Base-by-base conservation (phyloP, 2,329 filamentous ascomycete species). In the Herpotrichia juniperi region DNA sequence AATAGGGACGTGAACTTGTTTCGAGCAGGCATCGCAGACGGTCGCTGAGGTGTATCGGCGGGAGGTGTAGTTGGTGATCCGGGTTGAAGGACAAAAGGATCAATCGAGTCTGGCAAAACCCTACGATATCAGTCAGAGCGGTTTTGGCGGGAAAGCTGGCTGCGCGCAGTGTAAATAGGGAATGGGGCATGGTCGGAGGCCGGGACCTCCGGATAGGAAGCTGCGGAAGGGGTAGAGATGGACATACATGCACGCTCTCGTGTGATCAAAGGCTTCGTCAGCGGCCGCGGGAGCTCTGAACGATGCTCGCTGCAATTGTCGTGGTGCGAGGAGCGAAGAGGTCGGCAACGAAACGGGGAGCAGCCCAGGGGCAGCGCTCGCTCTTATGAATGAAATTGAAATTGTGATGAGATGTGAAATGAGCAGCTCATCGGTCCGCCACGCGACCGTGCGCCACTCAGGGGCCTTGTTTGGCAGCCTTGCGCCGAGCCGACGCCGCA, bases 1-100 rank as follows among this genome's bases (percentile, higher is more conserved):
- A 96, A 96, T 77, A 96, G 85, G 69, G 92, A 88, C 61, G 86
- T 86, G 64, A 96, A 84, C 69, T 90, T 74, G 68, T 65, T 79
- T 79, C 83, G 82, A 78, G 81, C 79, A 81, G 84, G 83, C 84
- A 87, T 87, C 76, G 80, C 68, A 72, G 62, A 56, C 21, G 43
- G 32, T 14, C 21, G 51, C 19, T 35, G 43, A 43, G 37, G 46
- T 11, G 34, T n/a, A n/a, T 42, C 26, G 32, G 39, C 17, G 42
- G 30, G 26, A 37, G n/a, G 40, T 52, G 19, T 19, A 7, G 14
- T 34, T 34, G 31, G n/a, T n/a, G n/a, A n/a, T n/a, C n/a, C n/a
- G n/a, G n/a, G n/a, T n/a, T n/a, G n/a, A n/a, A n/a, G n/a, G n/a
- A n/a, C n/a, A n/a, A n/a, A n/a, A n/a, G n/a, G n/a, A n/a, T n/a